A percentile compares a stretch with the other conserved stretches of the same genome.
Conservation (phyloP, 352 stramenopile species). For the Saprolegnia diclina region DNA sequence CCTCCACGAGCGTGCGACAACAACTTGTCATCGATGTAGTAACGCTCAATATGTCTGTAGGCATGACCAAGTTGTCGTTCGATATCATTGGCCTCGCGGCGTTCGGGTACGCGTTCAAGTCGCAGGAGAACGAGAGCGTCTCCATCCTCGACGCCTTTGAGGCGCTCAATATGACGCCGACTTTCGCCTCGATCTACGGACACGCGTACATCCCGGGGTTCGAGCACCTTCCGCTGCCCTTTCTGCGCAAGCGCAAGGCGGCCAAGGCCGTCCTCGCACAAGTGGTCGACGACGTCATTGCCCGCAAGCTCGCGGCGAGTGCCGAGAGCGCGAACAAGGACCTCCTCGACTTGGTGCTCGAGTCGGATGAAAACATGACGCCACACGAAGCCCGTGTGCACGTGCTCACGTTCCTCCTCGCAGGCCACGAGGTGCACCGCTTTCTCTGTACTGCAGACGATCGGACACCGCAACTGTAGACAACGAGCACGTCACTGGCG, state of each 20-base stretch:
- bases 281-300: constrained; percentile 18
- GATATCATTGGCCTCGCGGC: constrained; percentile 13
- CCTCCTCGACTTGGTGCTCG: constrained; percentile 20
- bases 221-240: neutral
- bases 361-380: neutral
- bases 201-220: neutral
- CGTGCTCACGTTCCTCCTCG: constrained; percentile 22
- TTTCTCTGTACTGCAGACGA: neutral
- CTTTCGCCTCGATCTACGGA: neutral
- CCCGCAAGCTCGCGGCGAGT: constrained; percentile 1
- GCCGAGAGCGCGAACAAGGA: neutral
- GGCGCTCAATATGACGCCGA: neutral
- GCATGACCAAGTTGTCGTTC: constrained; percentile 5
- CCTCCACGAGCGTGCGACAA: too few relatives aligned
- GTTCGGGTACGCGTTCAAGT: constrained; percentile 6
- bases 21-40: too few relatives aligned
- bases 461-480: neutral
- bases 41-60: too few relatives aligned
- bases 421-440: constrained; percentile 25
- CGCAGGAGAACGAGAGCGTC: neutral
- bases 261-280: constrained; percentile 12
- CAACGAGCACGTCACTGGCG: constrained; percentile 1
- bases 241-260: constrained; percentile 1
- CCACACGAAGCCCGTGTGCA: constrained; percentile 4
- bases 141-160: neutral